A percentile compares a stretch with the other conserved stretches of the same genome.
phyloP scores from a whole-genome alignment of 1,284 basidiomycete species.

The Chalciporus sp. region DNA sequence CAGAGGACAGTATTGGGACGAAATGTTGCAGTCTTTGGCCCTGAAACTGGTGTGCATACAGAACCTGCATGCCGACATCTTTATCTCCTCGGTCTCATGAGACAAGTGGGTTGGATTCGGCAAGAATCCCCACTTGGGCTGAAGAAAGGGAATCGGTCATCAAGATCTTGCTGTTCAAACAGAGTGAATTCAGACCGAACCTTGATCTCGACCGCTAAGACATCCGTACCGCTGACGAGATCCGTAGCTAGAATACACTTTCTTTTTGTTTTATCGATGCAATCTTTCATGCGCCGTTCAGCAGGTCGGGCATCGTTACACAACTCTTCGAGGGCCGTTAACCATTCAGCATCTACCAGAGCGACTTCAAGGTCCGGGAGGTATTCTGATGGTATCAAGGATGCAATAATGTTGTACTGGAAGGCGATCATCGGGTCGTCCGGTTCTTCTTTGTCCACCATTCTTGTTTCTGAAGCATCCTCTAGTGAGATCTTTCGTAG shows the following conservation, averaged over 20 bases:
- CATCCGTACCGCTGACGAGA: constrained; percentile 57
- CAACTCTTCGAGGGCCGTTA: constrained; percentile 50
- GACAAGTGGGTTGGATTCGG: constrained; percentile 66
- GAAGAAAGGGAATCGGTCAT: constrained; percentile 3
- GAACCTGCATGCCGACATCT: constrained; percentile 79
- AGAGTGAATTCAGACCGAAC: constrained; percentile 39
- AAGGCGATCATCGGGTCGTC: constrained; percentile 66
- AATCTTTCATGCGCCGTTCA: constrained; percentile 54
- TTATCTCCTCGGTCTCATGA: constrained; percentile 54
- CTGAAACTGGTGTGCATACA: constrained; percentile 80
- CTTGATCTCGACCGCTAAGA: constrained; percentile 86
- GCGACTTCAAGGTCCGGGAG: constrained; percentile 61
- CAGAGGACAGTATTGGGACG: constrained; percentile 78
- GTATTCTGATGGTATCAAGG: constrained; percentile 58
- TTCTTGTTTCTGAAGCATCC: background rate
- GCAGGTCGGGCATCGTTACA: constrained; percentile 56
- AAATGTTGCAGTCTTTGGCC: constrained; percentile 41
- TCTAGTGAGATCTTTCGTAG: constrained; percentile 57
- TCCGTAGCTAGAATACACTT: constrained; percentile 76
- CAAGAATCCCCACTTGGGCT: constrained; percentile 96
- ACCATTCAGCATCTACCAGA: constrained; percentile 61
- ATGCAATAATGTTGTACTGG: constrained; percentile 59
- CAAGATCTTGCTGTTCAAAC: background rate
- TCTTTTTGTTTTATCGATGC: constrained; percentile 55
- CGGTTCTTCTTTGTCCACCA: constrained; percentile 39